Conservation (phyloP, 352 stramenopile species). For the Globisporangium irregulare region DNA sequence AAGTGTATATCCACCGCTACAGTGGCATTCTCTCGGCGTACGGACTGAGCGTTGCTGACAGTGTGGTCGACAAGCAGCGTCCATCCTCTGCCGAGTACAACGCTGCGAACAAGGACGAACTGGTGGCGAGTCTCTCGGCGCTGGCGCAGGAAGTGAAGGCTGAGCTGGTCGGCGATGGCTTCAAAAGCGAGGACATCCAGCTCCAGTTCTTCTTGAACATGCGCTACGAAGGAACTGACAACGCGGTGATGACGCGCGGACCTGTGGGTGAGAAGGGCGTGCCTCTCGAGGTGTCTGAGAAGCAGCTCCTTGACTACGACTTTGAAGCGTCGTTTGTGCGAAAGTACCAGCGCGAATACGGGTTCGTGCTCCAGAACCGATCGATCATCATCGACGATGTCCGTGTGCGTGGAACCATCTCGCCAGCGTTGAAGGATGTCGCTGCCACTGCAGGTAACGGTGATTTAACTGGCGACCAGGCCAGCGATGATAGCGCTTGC, state of each 20-base stretch:
- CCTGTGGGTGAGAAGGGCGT: slow-evolving; percentile 43
- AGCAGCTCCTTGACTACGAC: slow-evolving; percentile 66
- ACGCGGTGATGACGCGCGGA: slow-evolving; percentile 94
- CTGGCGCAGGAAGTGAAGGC: slow-evolving; percentile 60
- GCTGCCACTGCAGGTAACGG: background rate
- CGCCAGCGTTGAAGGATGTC: slow-evolving; percentile 57
- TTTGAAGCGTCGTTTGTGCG: slow-evolving; percentile 86
- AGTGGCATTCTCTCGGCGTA: slow-evolving; percentile 98
- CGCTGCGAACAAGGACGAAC: slow-evolving; percentile 36
- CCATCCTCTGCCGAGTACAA: slow-evolving; percentile 77
- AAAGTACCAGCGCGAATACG: slow-evolving; percentile 97
- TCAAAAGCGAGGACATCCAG: slow-evolving; percentile 89
- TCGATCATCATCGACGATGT: slow-evolving; percentile 96
- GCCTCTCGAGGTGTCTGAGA: slow-evolving; percentile 24
- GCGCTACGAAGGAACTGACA: slow-evolving; percentile 98
- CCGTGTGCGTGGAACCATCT: slow-evolving; percentile 94
- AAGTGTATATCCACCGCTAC: slow-evolving; percentile 98
- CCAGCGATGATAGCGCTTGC: slow-evolving; percentile 18
- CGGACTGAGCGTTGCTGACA: slow-evolving; percentile 95
- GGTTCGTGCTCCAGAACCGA: slow-evolving; percentile 94
- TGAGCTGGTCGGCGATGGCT: slow-evolving; percentile 74
- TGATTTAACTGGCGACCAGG: background rate
- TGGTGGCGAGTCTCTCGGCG: slow-evolving; percentile 46
- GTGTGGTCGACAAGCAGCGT: slow-evolving; percentile 96
- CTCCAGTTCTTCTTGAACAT: slow-evolving; percentile 98